Conservation (phyloP, 257 asterid genomes). For the Capsicum chinense region DNA sequence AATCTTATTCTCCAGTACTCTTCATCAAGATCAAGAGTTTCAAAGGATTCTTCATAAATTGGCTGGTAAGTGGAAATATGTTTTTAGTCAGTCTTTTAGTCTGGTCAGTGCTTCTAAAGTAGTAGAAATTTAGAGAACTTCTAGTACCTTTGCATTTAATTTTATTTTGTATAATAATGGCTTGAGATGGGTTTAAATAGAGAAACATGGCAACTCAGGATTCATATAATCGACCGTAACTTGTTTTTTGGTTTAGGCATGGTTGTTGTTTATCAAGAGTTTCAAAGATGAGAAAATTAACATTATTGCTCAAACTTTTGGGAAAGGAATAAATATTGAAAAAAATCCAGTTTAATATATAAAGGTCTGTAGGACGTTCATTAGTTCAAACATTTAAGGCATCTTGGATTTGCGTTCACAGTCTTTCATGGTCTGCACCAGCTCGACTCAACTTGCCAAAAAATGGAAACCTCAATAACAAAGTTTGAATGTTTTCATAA, state of each 20-base stretch:
- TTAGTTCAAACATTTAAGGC: neutral
- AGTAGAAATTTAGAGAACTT: neutral
- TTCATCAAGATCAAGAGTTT: neutral
- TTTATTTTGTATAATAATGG: neutral
- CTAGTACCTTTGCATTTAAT: neutral
- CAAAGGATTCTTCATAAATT: slow-evolving; percentile 19
- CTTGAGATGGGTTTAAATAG: too few species aligned
- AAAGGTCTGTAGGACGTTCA: neutral
- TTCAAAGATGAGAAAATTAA: too few species aligned
- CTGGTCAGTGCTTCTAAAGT: neutral
- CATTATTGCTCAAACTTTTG: neutral
- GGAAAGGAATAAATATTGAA: neutral
- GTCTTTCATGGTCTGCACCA: slow-evolving; percentile 25
- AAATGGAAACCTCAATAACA: neutral
- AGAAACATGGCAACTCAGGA: too few species aligned
- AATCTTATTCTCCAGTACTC: neutral
- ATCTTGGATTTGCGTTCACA: slow-evolving; percentile 11
- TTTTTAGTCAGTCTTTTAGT: neutral
- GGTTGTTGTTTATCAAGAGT: too few species aligned
- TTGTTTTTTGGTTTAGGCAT: too few species aligned
- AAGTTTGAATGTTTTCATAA: neutral
- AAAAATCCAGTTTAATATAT: neutral
- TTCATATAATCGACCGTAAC: too few species aligned
- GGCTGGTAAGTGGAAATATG: neutral
- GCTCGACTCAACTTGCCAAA: neutral